Conservation (phyloP, 1,284 basidiomycete genomes). For the Erythrobasidium hasegawianum region DNA sequence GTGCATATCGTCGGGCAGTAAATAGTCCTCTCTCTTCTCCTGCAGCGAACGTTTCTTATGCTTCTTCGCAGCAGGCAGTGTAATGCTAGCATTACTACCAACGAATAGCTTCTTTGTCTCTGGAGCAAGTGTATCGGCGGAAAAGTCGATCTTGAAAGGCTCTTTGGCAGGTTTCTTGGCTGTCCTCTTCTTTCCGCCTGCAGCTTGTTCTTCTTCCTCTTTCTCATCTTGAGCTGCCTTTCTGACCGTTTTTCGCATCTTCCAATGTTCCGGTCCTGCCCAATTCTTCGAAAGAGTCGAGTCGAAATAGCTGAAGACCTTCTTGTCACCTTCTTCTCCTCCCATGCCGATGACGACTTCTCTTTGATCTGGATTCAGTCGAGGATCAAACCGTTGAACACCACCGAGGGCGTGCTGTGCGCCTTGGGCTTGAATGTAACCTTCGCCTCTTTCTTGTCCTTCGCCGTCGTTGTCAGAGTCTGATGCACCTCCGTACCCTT, state of each 20-base stretch:
- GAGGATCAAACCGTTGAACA: slow-evolving; percentile 73
- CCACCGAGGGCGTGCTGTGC: slow-evolving; percentile 48
- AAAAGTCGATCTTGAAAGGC: slow-evolving; percentile 83
- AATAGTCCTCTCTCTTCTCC: slow-evolving; percentile 66
- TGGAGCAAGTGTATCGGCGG: slow-evolving; percentile 58
- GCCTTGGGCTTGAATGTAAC: slow-evolving; percentile 2
- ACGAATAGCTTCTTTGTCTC: slow-evolving; percentile 73
- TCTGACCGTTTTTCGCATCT: slow-evolving; percentile 57
- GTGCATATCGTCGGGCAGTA: slow-evolving; percentile 94
- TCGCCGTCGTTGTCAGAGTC: slow-evolving; percentile 32
- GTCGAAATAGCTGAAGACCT: slow-evolving; percentile 92
- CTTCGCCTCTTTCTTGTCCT: slow-evolving; percentile 51
- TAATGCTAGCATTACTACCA: slow-evolving; percentile 58
- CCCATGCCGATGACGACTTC: slow-evolving; percentile 82
- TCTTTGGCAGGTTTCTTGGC: slow-evolving; percentile 63
- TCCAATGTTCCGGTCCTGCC: slow-evolving; percentile 99
- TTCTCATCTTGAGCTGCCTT: slow-evolving; percentile 34
- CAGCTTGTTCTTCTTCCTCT: slow-evolving; percentile 32
- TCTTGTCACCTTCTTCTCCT: slow-evolving; percentile 55
- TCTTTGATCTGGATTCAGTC: slow-evolving; percentile 63
- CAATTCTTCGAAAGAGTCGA: slow-evolving; percentile 75
- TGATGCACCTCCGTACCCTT: slow-evolving; percentile 48
- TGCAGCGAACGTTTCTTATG: slow-evolving; percentile 45
- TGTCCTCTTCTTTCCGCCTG: slow-evolving; percentile 42
- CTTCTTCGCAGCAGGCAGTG: slow-evolving; percentile 37